Conservation (phyloP, 768 basidiomycete genomes). For the Suillus subluteus region DNA sequence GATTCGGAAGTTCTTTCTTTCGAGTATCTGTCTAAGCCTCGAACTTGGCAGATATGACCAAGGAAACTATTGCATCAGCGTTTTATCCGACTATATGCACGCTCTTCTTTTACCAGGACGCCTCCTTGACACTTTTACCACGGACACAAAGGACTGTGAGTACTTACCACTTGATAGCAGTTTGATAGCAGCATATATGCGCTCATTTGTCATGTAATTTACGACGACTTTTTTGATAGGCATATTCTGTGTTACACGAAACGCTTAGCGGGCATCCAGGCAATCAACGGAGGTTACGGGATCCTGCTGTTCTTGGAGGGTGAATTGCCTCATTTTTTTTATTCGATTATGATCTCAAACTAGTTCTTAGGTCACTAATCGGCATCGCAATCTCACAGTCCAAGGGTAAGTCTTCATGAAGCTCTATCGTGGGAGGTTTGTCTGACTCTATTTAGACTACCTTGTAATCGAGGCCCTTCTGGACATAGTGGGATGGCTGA, state of each 20-base stretch:
- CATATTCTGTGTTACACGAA: slow-evolving; percentile 57
- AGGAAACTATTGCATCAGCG: slow-evolving; percentile 29
- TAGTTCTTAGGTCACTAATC: slow-evolving; percentile 42
- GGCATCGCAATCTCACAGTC: slow-evolving; percentile 52
- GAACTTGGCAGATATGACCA: slow-evolving; percentile 23
- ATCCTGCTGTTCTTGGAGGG: slow-evolving; percentile 52
- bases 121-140: slow-evolving; percentile 23
- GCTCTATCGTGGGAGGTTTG: neutral
- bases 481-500: slow-evolving; percentile 56
- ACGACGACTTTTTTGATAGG: slow-evolving; percentile 41
- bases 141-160: slow-evolving; percentile 17
- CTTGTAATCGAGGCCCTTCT: slow-evolving; percentile 60
- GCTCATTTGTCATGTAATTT: slow-evolving; percentile 15
- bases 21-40: neutral
- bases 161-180: neutral
- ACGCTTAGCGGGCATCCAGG: slow-evolving; percentile 41
- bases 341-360: slow-evolving; percentile 6
- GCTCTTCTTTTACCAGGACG: slow-evolving; percentile 37
- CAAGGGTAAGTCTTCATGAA: slow-evolving; percentile 40
- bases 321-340: slow-evolving; percentile 25
- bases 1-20: neutral
- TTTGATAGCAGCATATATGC: slow-evolving; percentile 33
- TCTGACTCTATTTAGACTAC: slow-evolving; percentile 44
- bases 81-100: slow-evolving; percentile 40
- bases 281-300: slow-evolving; percentile 53